phyloP scores from a whole-genome alignment of 106 monocot species.

The Alisma plantagoaquatica region DNA sequence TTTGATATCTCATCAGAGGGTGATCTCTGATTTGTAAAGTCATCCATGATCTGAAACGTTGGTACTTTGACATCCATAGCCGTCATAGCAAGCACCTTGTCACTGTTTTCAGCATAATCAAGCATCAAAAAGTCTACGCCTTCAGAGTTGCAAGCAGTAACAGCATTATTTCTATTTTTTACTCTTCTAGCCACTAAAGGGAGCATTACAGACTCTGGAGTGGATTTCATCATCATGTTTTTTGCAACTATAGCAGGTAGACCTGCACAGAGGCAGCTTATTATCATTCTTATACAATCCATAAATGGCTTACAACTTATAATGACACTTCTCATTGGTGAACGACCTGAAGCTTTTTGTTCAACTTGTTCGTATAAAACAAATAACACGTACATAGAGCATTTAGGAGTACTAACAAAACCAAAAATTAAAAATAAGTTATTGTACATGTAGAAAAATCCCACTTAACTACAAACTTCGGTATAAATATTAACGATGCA shows the following conservation, averaged over 20 bases:
- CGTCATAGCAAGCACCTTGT: conserved; percentile 13
- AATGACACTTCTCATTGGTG: too few species aligned
- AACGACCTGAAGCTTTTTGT: too few species aligned
- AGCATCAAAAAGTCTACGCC: conserved; percentile 95
- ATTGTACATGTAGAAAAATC: too few species aligned
- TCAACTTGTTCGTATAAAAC: too few species aligned
- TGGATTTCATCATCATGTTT: conserved; percentile 85
- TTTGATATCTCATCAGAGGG: conserved; percentile 20
- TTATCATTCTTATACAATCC: too few species aligned
- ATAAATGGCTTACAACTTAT: too few species aligned
- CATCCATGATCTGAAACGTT: conserved; percentile 44
- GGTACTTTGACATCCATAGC: conserved; percentile 57
- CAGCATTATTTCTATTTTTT: conserved; percentile 34
- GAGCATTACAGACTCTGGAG: conserved; percentile 60
- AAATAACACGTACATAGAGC: too few species aligned
- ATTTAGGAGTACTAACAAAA: too few species aligned
- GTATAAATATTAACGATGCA: too few species aligned
- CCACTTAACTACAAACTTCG: too few species aligned
- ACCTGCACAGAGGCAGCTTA: too few species aligned
- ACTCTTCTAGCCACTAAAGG: conserved; percentile 85
- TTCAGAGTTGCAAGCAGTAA: conserved; percentile 58
- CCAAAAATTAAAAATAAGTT: too few species aligned
- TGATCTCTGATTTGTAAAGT: conserved; percentile 21
- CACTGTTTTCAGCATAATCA: conserved; percentile 11
- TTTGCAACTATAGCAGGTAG: conserved; percentile 86